Conservation (phyloP, 1,139 yeast species). For the Kurtzmaniella quercitrusa region DNA sequence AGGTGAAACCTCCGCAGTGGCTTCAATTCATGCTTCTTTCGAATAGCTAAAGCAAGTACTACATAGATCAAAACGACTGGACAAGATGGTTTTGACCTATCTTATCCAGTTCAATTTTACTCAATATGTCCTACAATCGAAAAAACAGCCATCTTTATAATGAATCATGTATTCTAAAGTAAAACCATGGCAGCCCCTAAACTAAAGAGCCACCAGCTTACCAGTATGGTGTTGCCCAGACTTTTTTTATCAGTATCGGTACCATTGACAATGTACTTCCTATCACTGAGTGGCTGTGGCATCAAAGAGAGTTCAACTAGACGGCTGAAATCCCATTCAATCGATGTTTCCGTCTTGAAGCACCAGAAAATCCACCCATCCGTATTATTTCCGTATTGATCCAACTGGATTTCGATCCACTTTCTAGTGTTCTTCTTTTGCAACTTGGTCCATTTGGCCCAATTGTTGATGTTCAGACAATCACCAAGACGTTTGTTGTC, state of each 20-base stretch:
- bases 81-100: too few species aligned
- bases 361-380: constrained; percentile 70
- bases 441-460: constrained; percentile 31
- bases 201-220: background rate
- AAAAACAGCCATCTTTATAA: too few species aligned
- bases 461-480: constrained; percentile 24
- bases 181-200: background rate
- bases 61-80: too few species aligned
- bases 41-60: too few species aligned
- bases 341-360: constrained; percentile 57
- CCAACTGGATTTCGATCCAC: constrained; percentile 38
- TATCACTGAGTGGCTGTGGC: constrained; percentile 55
- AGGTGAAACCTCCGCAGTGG: too few species aligned
- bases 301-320: constrained; percentile 47
- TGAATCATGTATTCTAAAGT: too few species aligned
- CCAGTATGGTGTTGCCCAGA: background rate
- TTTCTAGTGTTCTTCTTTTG: constrained; percentile 45
- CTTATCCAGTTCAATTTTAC: too few species aligned
- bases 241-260: constrained; percentile 20
- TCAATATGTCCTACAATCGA: too few species aligned
- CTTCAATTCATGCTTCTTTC: too few species aligned
- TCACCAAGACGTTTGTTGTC: constrained; percentile 29
- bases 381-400: constrained; percentile 21
- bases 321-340: constrained; percentile 60
- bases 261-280: constrained; percentile 38